Evolutionary conservation across 345 rosid genomes (phyloP), one percentile per base, ranked within the genome.

Genomic region (Lumnitzera littorea): DNA sequence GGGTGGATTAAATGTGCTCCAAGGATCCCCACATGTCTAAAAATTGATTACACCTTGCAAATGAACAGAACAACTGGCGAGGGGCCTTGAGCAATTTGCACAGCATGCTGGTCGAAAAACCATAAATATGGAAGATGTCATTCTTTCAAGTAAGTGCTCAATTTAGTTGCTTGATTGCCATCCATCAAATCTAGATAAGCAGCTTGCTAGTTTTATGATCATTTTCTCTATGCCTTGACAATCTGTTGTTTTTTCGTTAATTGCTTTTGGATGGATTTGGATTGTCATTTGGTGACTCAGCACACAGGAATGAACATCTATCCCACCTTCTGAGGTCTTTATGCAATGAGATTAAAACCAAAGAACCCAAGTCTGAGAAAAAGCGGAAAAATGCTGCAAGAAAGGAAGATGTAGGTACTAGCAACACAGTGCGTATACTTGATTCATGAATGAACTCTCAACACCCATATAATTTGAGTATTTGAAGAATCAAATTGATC

Each of bases 61-160:
- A 31, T 12, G 56, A 50, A 62, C 94, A 92, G 98, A 83, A 61
- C 84, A 81, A 51, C 59, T 92, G 66, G 89, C 94, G 1, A 87
- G 77, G 76, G 91, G 87, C 61, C 78, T 92, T 27, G 91, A 89
- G 76, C 77, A 79, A 36, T 90, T 89, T 74, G 89, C 96, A 31
- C 99, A 80, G 63, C 99, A 92, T 63, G 95, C 87, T 61, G 88
- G 96, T 58, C 95, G 97, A 53, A 92, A 90, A 74, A 68, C 83
- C 62, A 95, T 87, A 48, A 87, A 80, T 64, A 84, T 78, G 80
- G 91, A 90, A 46, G 97, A 92, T 67, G 96, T 87, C 74, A 72
- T 89, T 62, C 87, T 89, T 65, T 76, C 91, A 15, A 85, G 98
- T 89, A 72, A 68, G 72, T 72, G 59, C 60, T 57, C 29, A 27